These are phyloP conservation scores for Candida pini DNA, from an alignment of 805 yeast species.

Conservation along the genomic window DNA sequence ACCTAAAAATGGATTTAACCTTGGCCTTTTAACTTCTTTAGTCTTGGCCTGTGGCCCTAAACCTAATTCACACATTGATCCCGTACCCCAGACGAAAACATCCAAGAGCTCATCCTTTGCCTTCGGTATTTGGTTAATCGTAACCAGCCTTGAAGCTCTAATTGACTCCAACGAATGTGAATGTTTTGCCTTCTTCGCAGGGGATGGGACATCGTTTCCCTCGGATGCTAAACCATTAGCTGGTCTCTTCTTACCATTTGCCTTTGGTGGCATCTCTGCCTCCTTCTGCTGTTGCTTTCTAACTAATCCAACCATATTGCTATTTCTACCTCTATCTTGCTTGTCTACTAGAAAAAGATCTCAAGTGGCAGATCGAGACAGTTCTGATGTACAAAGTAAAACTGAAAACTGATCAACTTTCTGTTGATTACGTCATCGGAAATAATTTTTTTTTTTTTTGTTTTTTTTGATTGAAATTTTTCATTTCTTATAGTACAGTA, in stretches of 20 bases:
- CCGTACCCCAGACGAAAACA: conserved; percentile 92
- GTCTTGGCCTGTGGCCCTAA: conserved; percentile 92
- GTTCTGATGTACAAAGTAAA: neutral
- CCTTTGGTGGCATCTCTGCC: conserved; percentile 7
- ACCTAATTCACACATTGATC: conserved; percentile 96
- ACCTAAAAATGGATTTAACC: conserved; percentile 74
- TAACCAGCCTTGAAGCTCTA: conserved; percentile 45
- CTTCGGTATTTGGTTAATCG: conserved; percentile 36
- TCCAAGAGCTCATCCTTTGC: conserved; percentile 49
- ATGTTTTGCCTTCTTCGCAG: conserved; percentile 30
- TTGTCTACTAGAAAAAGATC: neutral
- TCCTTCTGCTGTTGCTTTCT: no score
- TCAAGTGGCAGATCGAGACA: neutral
- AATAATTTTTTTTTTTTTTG: neutral
- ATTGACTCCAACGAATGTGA: conserved; percentile 37
- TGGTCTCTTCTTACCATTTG: conserved; percentile 15
- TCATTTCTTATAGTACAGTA: conserved; percentile 1
- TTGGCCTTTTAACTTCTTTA: conserved; percentile 92
- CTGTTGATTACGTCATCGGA: neutral
- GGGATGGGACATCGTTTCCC: conserved; percentile 16
- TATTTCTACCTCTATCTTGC: neutral
- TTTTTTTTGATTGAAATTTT: neutral
- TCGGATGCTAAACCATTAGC: conserved; percentile 14
- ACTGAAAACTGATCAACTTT: no score
- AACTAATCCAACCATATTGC: conserved; percentile 38